Evolutionary conservation across 345 rosid species (phyloP), one percentile per base, ranked within the genome.

Genomic region (Pugionium dolabratum): DNA sequence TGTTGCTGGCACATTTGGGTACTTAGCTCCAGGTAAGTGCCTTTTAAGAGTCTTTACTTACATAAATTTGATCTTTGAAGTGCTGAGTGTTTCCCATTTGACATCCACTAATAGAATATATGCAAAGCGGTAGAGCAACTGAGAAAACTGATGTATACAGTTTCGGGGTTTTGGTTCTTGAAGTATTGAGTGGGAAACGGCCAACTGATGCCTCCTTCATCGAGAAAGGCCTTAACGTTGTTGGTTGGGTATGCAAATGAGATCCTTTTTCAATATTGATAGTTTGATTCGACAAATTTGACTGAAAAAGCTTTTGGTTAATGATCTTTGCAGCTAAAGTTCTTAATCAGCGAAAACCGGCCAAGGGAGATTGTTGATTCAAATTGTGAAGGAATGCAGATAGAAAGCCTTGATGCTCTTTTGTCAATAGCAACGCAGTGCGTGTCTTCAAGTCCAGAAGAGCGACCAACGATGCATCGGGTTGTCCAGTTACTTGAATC

Each of bases 1-100:
- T 72, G 99, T 94, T 79, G 99, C 97, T 5, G 99, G 99, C 67
- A 94, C 99, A 62, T 94, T 94, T 76, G 99, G 99, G 69, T 94
- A 94, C 77, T 71, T 94, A 67, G 99, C 99, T 73, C 99, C 99
- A 65, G 99, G 99, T 94, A 79, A 33, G 26, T 47, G 2, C 11
- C 35, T 51, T 1, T 37, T n/a, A 28, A 6, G 11, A 41, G 27
- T 33, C 30, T 69, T 41, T 2, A 40, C 35, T 50, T 59, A 8
- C 46, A 27, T 52, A 43, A 11, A 34, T 11, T 44, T 70, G 33
- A 4, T 43, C 47, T 61, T 52, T 3, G 0, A 34, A 18, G 49
- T 34, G 9, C 61, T 35, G 4, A 60, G 5, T 42, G 47, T 52
- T 52, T 36, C 5, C 28, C 29, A 6, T 46, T 4, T 52, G 9